Evolutionary conservation across 2,329 filamentous ascomycete genomes (phyloP), one percentile per base, ranked within the genome.

Genomic region (Cadophora luteo-olivacea): DNA sequence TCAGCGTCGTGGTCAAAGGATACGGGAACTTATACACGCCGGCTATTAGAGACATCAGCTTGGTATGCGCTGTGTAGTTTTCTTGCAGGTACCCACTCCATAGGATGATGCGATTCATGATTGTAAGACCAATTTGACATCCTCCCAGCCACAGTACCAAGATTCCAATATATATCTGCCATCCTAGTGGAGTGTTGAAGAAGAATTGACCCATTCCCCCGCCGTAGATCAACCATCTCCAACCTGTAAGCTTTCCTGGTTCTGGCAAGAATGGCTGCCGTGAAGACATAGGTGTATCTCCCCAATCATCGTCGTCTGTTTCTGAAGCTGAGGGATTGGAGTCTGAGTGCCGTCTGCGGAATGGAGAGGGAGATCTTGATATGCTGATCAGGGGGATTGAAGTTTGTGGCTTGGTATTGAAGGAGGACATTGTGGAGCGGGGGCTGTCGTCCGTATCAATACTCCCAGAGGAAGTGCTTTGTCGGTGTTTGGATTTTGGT

Each of bases 1-100:
- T 74, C 33, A 84, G 81, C 0, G 84, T 85, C 62, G 82, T 80
- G 9, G 84, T 82, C 36, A 86, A 77, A 16, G 85, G 85, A 69
- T 85, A 86, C 0, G 82, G 82, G 69, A 87, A 86, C 72, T 83
- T 85, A 73, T 79, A 84, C 33, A 83, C 80, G 62, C 83, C 83
- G 67, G 82, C 79, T 80, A 77, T 70, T 72, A 75, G 68, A 41
- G 65, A 67, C 61, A 74, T 72, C 67, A 76, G 73, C 69, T 76
- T 76, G 61, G 69, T 76, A 70, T 77, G 73, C 38, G 69, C 69
- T 16, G 75, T 77, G 61, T 76, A 77, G 64, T 75, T 75, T 63
- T 72, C 70, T 68, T 72, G 65, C 49, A 76, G 72, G 69, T 75
- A 78, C 78, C 66, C 77, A 78, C 80, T 85, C 77, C 81, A 79